These are phyloP conservation scores for Diaporthe helianthi DNA, from an alignment of 2,329 filamentous ascomycete species.

Conservation along the genomic window DNA sequence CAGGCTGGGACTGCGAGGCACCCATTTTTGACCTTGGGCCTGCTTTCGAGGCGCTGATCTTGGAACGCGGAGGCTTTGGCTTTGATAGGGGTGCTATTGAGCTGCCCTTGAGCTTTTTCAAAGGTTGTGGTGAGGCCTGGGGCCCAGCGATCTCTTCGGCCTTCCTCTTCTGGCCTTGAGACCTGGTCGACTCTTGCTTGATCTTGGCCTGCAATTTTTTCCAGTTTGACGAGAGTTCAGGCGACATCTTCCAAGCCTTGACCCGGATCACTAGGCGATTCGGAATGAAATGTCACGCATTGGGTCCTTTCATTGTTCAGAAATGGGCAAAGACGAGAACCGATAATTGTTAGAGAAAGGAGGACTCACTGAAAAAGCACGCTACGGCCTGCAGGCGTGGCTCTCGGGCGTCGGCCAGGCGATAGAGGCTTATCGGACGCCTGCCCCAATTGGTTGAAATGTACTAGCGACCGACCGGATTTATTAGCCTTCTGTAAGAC, in stretches of 20 bases:
- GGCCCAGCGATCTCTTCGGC: slow-evolving; percentile 42
- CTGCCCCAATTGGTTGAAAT: not conserved
- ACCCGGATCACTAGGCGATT: not conserved
- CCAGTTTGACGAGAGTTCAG: slow-evolving; percentile 74
- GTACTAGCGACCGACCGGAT: not conserved
- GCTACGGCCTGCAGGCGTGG: not conserved
- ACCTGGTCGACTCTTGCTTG: slow-evolving; percentile 53
- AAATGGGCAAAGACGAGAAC: not conserved
- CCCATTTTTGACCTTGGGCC: slow-evolving; percentile 56
- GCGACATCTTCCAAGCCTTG: slow-evolving; percentile 46
- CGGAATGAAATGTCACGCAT: slow-evolving; percentile 27
- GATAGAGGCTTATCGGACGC: not conserved
- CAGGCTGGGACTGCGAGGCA: slow-evolving; percentile 54
- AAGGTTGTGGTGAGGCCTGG: slow-evolving; percentile 36
- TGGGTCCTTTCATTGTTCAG: not conserved
- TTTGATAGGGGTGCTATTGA: slow-evolving; percentile 25
- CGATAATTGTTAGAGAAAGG: not conserved
- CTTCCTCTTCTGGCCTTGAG: slow-evolving; percentile 53
- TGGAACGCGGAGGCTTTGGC: slow-evolving; percentile 31
- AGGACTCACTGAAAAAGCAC: not conserved
- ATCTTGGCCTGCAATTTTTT: slow-evolving; percentile 75
- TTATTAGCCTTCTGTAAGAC: not conserved
- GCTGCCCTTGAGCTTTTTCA: slow-evolving; percentile 43
- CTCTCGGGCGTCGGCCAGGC: not conserved
- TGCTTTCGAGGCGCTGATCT: slow-evolving; percentile 35